Evolutionary conservation across 306 rosid species (phyloP).

Genomic region (Corylus americana): DNA sequence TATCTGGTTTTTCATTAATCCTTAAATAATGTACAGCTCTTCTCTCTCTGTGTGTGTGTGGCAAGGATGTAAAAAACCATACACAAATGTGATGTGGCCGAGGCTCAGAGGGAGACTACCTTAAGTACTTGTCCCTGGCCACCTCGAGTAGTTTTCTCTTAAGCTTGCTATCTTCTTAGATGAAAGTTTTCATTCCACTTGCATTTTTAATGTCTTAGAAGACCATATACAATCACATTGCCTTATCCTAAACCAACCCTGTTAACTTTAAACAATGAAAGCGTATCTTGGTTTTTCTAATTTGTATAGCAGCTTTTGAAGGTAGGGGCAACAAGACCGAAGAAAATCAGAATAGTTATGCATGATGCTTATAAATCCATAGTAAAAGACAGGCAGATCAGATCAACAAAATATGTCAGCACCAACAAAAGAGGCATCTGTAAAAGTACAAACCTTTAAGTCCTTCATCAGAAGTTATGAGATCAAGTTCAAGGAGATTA

Average conservation of each 20-base stretch:
- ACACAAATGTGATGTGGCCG: too few species aligned
- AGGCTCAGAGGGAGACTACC: too few species aligned
- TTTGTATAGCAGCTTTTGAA: not conserved
- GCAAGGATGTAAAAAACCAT: too few species aligned
- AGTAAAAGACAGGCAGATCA: not conserved
- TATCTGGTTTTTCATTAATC: not conserved
- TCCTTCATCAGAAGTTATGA: slow-evolving; percentile 88
- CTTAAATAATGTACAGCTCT: not conserved
- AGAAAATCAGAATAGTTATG: not conserved
- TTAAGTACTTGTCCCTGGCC: too few species aligned
- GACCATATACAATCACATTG: not conserved
- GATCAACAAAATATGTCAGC: not conserved
- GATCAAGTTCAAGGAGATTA: slow-evolving; percentile 90
- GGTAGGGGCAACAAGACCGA: not conserved
- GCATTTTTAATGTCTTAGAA: not conserved
- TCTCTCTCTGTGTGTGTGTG: not conserved
- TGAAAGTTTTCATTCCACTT: not conserved
- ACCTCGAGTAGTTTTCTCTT: too few species aligned
- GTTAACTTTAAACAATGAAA: not conserved
- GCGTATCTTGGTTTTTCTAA: not conserved
- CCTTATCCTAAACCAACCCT: not conserved
- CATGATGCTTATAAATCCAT: not conserved
- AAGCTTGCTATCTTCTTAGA: not conserved
- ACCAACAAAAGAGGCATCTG: slow-evolving; percentile 1
- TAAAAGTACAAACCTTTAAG: slow-evolving; percentile 66